Base-by-base conservation (phyloP, 2,329 filamentous ascomycete genomes). In the Hypoxylon sp. region DNA sequence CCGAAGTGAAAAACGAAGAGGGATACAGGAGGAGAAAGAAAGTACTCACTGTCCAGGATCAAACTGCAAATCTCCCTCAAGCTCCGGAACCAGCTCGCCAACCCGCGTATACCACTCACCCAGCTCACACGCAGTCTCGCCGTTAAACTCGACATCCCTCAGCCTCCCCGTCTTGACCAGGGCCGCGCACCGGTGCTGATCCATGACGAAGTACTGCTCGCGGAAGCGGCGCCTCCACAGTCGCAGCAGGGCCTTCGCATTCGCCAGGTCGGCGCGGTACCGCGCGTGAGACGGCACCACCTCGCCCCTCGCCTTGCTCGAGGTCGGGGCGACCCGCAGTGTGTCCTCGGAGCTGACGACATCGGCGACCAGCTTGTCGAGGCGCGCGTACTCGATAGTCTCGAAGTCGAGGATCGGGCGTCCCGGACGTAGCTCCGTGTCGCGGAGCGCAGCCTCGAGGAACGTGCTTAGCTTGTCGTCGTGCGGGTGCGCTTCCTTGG, bases 21-120 rank as follows among this genome's bases (percentile, higher is more conserved):
- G n/a, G n/a, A n/a, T n/a, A n/a, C n/a, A n/a, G 14, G 23, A n/a
- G 28, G 36, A 17, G 14, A 10, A 17, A 6, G 11, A 30, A 10
- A 17, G 2, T n/a, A 76, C 84, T 78, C 76, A 87, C 85, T 85
- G 78, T 62, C 86, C 86, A 23, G 81, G 78, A 53, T 83, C 78
- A 58, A 85, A 85, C 34, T 80, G 74, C 19, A 78, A 70, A 51
- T 82, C 81, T 3, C 76, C 80, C 63, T 83, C 80, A 7, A 79
- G 68, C 61, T 80, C 82, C 1, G 81, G 82, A 7, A 82, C 71
- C 9, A 77, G 74, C 23, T 79, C 74, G 17, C 65, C 73, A 13
- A 75, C 65, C 30, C 72, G 77, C 2, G 81, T 78, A 53, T 77
- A 75, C 82, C 82, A 83, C 19, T 78, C 77, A 5, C 76, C 75